Conservation (phyloP, 495 filamentous ascomycete species). For the Glutinoglossum americanum region DNA sequence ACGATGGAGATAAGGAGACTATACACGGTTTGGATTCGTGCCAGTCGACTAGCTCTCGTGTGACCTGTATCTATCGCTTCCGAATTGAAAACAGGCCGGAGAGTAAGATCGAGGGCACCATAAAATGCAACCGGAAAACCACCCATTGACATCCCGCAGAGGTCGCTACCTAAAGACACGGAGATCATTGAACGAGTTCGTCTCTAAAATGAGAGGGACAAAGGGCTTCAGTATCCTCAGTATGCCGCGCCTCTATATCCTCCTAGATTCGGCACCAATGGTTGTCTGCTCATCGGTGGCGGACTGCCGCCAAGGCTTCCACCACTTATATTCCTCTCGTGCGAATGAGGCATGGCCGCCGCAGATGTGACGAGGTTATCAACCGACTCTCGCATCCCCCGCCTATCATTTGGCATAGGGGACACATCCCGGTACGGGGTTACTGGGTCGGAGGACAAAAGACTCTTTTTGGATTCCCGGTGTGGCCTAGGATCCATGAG, state of each 20-base stretch:
- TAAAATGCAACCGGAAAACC: neutral
- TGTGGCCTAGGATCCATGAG: constrained; percentile 28
- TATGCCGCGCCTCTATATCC: neutral
- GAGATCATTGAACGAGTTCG: neutral
- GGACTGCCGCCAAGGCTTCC: neutral
- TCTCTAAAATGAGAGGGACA: neutral
- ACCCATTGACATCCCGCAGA: neutral
- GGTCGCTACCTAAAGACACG: neutral
- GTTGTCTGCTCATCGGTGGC: neutral
- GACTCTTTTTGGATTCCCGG: neutral
- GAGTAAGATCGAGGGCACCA: neutral
- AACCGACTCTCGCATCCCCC: neutral
- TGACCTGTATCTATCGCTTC: neutral
- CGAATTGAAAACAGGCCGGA: neutral
- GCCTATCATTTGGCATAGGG: neutral
- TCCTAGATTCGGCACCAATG: neutral
- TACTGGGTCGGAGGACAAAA: neutral
- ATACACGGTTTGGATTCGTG: neutral
- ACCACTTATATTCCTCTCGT: neutral
- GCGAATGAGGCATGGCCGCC: neutral
- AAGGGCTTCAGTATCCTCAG: neutral
- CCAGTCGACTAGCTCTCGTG: neutral
- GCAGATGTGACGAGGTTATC: neutral
- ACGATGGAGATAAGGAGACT: neutral
- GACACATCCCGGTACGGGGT: neutral